Evolutionary conservation across 2,329 filamentous ascomycete genomes (phyloP), one percentile per base, ranked within the genome.

Genomic region (Trichoderma oligosporum): DNA sequence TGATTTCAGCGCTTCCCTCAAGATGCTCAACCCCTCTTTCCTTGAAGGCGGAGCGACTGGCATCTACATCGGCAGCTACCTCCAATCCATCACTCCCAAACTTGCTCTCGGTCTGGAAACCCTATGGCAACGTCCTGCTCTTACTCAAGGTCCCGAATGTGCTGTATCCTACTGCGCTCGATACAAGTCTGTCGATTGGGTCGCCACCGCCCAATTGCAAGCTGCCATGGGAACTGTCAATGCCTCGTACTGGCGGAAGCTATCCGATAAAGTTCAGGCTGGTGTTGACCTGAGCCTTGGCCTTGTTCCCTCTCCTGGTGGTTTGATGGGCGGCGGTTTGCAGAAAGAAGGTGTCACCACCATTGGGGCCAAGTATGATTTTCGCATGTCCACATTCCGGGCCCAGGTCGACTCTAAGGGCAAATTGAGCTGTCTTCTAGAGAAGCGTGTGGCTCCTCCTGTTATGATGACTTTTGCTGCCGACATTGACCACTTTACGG

Each of bases 351-450:
- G 94, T 56, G 82, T 90, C 61, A 92, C 95, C 54, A 91, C 92
- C 55, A 82, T 97, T 67, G 94, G 93, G 68, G 90, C 91, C 71
- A 99, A 99, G 78, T 99, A 99, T 77, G 93, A 97, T 73, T 99
- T 99, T 84, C 85, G 90, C 70, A 89, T 91, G 77, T 94, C 90
- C 56, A 94, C 91, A 49, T 96, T 97, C 85, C 86, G 93, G 64
- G 94, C 93, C 42, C 94, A 99, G 78, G 83, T 97, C 66, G 94
- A 99, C 77, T 95, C 91, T 68, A 86, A 90, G 72, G 94, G 94
- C 73, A 96, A 96, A 79, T 82, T 99, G 61, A 90, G 88, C 75
- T 94, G 91, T 71, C 77, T 97, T 68, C 78, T 97, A 65, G 94
- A 99, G 82, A 97, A 97, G 85, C 87, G 91, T 69, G 89, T 99